These are phyloP conservation scores for Pluteus cervinus DNA, from an alignment of 768 basidiomycete genomes.

Conservation along the genomic window DNA sequence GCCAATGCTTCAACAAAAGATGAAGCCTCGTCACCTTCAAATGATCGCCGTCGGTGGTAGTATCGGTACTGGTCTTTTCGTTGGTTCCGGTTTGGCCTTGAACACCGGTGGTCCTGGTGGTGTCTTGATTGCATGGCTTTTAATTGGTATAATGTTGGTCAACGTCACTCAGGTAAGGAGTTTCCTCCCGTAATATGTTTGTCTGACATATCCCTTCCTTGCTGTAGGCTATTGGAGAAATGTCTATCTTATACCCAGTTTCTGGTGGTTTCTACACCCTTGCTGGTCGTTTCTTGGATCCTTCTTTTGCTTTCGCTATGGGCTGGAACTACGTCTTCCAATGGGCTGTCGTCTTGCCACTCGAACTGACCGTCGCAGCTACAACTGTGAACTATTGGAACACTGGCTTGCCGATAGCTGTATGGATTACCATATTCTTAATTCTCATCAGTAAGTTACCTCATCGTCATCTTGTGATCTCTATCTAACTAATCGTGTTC, in stretches of 20 bases:
- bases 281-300: constrained; percentile 39
- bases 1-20: constrained; percentile 42
- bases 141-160: constrained; percentile 42
- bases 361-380: constrained; percentile 40
- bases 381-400: constrained; percentile 41
- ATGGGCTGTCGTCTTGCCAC: constrained; percentile 38
- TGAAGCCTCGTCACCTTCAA: constrained; percentile 39
- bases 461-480: background rate
- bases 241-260: constrained; percentile 42
- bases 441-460: constrained; percentile 26
- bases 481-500: background rate
- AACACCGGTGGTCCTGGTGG: constrained; percentile 35
- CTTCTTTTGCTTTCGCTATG: constrained; percentile 43
- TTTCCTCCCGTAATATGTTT: background rate
- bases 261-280: constrained; percentile 45
- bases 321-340: constrained; percentile 45
- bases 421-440: constrained; percentile 41
- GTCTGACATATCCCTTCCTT: background rate
- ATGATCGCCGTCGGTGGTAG: constrained; percentile 48
- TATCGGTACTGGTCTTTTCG: constrained; percentile 44
- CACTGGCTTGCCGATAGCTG: constrained; percentile 30
- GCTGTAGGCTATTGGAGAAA: constrained; percentile 41
- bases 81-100: constrained; percentile 37
- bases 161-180: constrained; percentile 36
- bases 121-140: constrained; percentile 37